phyloP scores from a whole-genome alignment of 108 stramenopile genomes.

The Cyclotella choctawhatcheeana region DNA sequence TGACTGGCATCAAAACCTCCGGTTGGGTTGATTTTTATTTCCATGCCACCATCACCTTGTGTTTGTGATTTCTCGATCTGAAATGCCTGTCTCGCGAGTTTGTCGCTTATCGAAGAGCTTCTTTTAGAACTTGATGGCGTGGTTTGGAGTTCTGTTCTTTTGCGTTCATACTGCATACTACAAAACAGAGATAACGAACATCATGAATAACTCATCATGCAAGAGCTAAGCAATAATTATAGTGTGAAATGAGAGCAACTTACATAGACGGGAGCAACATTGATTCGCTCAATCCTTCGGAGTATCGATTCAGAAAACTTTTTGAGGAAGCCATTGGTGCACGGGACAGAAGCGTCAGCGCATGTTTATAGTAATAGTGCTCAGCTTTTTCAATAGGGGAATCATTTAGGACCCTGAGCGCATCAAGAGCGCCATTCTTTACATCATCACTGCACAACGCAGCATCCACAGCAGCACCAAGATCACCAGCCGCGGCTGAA shows the following conservation, averaged over 20 bases:
- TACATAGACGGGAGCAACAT: constrained; percentile 80
- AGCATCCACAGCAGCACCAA: constrained; percentile 74
- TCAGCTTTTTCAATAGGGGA: constrained; percentile 84
- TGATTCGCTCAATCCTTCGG: constrained; percentile 73
- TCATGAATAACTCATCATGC: too few relatives aligned
- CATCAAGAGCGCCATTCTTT: constrained; percentile 69
- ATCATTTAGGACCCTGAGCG: constrained; percentile 67
- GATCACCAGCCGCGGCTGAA: constrained; percentile 77
- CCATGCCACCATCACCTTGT: constrained; percentile 38
- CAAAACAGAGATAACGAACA: too few relatives aligned
- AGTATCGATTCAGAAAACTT: constrained; percentile 75
- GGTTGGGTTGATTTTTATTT: constrained; percentile 47
- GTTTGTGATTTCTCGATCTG: constrained; percentile 39
- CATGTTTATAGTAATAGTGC: constrained; percentile 82
- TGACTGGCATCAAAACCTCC: constrained; percentile 5
- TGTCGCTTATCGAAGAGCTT: constrained; percentile 1
- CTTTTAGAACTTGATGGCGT: constrained; percentile 29
- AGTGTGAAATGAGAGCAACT: too few relatives aligned
- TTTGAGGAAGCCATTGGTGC: constrained; percentile 76
- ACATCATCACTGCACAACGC: constrained; percentile 66
- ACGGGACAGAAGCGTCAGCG: constrained; percentile 62
- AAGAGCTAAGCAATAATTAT: too few relatives aligned
- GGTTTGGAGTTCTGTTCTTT: constrained; percentile 39
- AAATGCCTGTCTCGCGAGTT: constrained; percentile 24
- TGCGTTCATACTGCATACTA: constrained; percentile 80